Conservation (phyloP, 1,284 basidiomycete genomes). For the Ceratobasidium sp. region DNA sequence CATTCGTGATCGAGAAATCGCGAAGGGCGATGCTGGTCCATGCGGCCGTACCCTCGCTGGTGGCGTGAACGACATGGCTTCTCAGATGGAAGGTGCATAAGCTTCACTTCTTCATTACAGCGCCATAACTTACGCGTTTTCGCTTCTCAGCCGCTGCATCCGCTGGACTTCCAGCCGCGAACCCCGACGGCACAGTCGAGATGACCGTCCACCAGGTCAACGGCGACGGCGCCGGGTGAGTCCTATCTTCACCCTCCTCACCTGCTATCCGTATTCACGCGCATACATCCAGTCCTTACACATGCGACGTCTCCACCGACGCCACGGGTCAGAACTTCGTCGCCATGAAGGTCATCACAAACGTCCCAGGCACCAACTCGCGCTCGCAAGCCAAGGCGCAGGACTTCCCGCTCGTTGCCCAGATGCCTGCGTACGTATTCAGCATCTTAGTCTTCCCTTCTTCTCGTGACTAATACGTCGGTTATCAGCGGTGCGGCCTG, state of each 20-base stretch:
- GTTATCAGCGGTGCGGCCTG: constrained; percentile 49
- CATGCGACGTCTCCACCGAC: constrained; percentile 52
- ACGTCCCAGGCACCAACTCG: constrained; percentile 52
- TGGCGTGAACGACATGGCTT: constrained; percentile 52
- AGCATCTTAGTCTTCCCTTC: background rate
- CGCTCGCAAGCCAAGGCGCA: constrained; percentile 51
- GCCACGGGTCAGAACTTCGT: constrained; percentile 52
- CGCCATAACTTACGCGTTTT: background rate
- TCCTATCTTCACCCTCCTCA: background rate
- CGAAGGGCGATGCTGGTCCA: constrained; percentile 49
- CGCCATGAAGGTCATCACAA: constrained; percentile 51
- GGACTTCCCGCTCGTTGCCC: constrained; percentile 52
- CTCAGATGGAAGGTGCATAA: constrained; percentile 50
- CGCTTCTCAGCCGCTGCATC: constrained; percentile 28
- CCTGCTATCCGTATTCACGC: background rate
- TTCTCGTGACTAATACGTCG: background rate
- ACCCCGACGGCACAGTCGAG: constrained; percentile 20
- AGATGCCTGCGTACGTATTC: constrained; percentile 50
- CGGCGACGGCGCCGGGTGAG: constrained; percentile 49
- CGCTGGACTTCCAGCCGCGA: constrained; percentile 33
- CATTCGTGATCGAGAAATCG: constrained; percentile 53
- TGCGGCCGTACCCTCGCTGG: constrained; percentile 53
- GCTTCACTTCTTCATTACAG: background rate
- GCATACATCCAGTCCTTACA: constrained; percentile 50
- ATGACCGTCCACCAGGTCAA: constrained; percentile 44